phyloP scores from a whole-genome alignment of 2,329 filamentous ascomycete species.

The Aureobasidium zeae region DNA sequence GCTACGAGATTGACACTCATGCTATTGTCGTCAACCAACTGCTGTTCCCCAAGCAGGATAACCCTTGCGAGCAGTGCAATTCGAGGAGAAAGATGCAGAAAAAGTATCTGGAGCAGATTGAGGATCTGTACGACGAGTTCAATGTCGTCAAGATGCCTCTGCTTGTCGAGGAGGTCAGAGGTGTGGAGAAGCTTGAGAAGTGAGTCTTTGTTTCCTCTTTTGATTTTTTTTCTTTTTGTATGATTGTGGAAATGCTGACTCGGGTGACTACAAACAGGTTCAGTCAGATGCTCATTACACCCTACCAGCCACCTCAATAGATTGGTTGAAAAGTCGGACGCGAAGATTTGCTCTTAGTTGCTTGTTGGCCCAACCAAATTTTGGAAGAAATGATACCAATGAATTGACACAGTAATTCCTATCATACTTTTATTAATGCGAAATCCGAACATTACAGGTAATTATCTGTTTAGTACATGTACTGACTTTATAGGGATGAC shows the following conservation, averaged over 20 bases:
- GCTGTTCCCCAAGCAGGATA: slow-evolving; percentile 78
- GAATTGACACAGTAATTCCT: slow-evolving; percentile 10
- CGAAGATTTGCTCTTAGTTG: no score
- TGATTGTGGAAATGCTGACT: neutral
- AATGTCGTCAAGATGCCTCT: slow-evolving; percentile 98
- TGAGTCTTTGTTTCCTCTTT: slow-evolving; percentile 29
- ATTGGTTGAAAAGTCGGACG: neutral
- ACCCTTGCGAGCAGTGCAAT: slow-evolving; percentile 89
- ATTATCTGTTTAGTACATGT: no score
- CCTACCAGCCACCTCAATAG: slow-evolving; percentile 56
- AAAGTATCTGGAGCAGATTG: slow-evolving; percentile 98
- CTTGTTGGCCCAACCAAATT: no score
- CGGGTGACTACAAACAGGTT: slow-evolving; percentile 49
- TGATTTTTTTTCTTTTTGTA: neutral
- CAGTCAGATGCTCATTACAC: slow-evolving; percentile 71
- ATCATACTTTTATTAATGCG: neutral
- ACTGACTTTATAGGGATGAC: no score
- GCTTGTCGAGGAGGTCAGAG: slow-evolving; percentile 87
- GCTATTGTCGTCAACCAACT: slow-evolving; percentile 97
- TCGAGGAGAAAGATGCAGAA: slow-evolving; percentile 95
- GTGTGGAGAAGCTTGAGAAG: slow-evolving; percentile 85
- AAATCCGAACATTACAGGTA: no score
- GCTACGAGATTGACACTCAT: slow-evolving; percentile 92
- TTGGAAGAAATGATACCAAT: slow-evolving; percentile 14
- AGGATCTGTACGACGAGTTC: slow-evolving; percentile 97